Evolutionary conservation across 202 grass and related monocot genomes (phyloP), one percentile per base, ranked within the genome.

Genomic region (Schoenoplectus triqueter): DNA sequence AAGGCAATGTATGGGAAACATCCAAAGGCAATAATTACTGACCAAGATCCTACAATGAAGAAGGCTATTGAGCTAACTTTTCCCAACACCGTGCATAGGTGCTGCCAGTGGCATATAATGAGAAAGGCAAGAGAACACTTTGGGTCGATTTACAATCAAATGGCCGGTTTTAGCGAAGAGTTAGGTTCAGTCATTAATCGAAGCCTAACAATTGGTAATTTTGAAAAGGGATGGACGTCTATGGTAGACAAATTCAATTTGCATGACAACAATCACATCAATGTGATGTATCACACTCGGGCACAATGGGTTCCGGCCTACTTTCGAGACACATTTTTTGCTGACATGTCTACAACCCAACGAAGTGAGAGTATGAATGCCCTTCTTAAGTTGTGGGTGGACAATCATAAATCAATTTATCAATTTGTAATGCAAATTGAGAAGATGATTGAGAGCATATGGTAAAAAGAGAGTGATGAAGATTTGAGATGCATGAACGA

Each of bases 291-390:
- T 60, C 6, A 7, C 8, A 46, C 6, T 13, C 57, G 19, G 2
- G 2, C 51, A 4, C 6, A 82, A 64, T 82, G 78, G 78, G 19
- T 82, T 10, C 52, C 78, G 4, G 55, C 78, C 21, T 82, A 82
- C 41, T 82, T 82, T 66, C 2, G 78, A 47, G 57, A 64, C 21
- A 82, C 20, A 10, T 82, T 66, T 45, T 82, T 82, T 65, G 78
- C 78, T 4, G 78, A 66, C 9, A 82, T 48, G 46, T 48, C 0
- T 48, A 48, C 46, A 3, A 48, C 46, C 2, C 46, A 48, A 48
- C 0, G 46, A 6, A 82, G 78, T 66, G 78, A 82, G 17, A 82
- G 57, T 19, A 18, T 40, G 14, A 82, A 82, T 82, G 54, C 78
- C 59, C 73, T 78, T 9, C 13, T 54, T 4, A 78, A 78, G 17